phyloP scores from a whole-genome alignment of 192 early-diverging fungal species.

The Coemansia sp. region DNA sequence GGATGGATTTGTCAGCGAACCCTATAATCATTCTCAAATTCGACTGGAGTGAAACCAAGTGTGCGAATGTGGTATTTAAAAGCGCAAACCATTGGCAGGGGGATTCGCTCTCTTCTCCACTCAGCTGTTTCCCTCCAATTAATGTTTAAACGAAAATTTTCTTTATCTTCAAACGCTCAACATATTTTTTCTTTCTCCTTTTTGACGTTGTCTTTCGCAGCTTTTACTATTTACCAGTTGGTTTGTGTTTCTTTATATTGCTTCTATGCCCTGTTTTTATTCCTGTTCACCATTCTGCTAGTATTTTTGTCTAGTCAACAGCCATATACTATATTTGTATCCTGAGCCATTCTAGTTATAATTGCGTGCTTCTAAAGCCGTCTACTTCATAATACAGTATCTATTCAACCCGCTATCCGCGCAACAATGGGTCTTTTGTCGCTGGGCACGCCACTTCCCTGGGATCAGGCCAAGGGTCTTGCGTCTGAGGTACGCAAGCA shows the following conservation, averaged over 20 bases:
- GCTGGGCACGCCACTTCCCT: slow-evolving; percentile 94
- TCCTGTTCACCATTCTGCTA: not conserved
- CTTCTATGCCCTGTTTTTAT: not conserved
- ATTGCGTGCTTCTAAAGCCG: not conserved
- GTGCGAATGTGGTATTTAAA: not conserved
- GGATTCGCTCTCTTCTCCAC: not conserved
- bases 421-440: slow-evolving; percentile 88
- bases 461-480: slow-evolving; percentile 85
- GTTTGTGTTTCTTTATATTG: not conserved
- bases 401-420: not conserved
- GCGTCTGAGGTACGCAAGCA: slow-evolving; percentile 84
- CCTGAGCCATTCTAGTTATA: not conserved
- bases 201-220: no score
- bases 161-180: not conserved
- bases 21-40: not conserved
- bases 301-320: not conserved
- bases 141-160: not conserved
- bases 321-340: not conserved
- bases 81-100: not conserved
- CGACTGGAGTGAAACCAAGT: no score
- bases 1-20: not conserved
- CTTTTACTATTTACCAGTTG: no score
- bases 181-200: not conserved
- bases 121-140: not conserved
- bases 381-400: not conserved